A percentile compares a stretch with the other conserved stretches of the same genome.
Conservation (phyloP, 2,329 filamentous ascomycete species). For the Fusarium abutilonis region DNA sequence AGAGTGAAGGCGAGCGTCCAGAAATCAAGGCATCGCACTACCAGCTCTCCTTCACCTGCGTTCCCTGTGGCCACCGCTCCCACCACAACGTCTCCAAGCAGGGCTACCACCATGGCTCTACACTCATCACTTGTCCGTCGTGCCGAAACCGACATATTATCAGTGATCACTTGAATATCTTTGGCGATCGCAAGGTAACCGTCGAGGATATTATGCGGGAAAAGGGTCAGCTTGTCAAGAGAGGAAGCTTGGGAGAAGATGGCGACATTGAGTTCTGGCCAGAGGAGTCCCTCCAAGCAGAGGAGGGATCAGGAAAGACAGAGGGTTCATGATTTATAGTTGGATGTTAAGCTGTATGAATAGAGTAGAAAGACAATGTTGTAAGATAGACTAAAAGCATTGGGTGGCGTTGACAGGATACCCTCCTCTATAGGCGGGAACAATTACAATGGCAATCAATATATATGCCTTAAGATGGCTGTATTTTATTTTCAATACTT, state of each 20-base stretch:
- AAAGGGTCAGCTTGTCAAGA: constrained; percentile 78
- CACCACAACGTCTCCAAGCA: constrained; percentile 90
- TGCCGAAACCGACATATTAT: constrained; percentile 93
- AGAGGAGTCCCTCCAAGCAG: constrained; percentile 61
- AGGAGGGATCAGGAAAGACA: constrained; percentile 30
- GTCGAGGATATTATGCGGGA: constrained; percentile 81
- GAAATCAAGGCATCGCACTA: constrained; percentile 72
- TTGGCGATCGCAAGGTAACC: constrained; percentile 74
- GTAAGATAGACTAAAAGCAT: constrained; percentile 37
- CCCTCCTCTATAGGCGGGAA: constrained; percentile 30
- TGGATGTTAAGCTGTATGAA: not conserved
- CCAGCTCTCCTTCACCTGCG: constrained; percentile 91
- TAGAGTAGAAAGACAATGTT: constrained; percentile 6
- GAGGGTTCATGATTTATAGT: constrained; percentile 9
- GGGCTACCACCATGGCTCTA: constrained; percentile 90
- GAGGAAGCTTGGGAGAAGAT: constrained; percentile 75
- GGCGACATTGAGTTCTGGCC: constrained; percentile 96
- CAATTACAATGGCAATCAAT: not conserved
- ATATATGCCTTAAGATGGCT: constrained; percentile 1
- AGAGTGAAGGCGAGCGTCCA: constrained; percentile 47
- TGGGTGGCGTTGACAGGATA: constrained; percentile 39
- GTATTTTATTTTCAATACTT: constrained; percentile 16
- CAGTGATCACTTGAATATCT: constrained; percentile 84
- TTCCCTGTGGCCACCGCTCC: constrained; percentile 82
- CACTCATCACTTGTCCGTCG: constrained; percentile 85